Conservation (phyloP, 768 basidiomycete genomes). For the Phaeotremella fagi region DNA sequence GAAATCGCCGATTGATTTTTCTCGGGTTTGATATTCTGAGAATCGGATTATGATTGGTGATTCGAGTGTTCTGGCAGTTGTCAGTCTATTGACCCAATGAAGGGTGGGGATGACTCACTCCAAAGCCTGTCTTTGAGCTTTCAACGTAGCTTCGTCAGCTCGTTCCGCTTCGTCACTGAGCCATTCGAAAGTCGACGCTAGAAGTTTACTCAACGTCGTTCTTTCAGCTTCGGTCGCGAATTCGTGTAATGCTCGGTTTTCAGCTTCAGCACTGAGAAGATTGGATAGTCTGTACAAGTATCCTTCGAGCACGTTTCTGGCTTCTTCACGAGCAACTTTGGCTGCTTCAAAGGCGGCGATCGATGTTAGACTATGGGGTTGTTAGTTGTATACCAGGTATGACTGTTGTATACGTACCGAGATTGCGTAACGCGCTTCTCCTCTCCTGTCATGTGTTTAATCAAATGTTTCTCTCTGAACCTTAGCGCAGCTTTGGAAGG, state of each 20-base stretch:
- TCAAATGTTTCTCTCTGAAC: constrained; percentile 60
- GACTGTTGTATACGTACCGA: constrained; percentile 56
- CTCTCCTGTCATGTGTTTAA: constrained; percentile 69
- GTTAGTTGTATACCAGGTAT: neutral
- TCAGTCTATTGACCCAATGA: neutral
- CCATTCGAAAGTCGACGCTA: constrained; percentile 77
- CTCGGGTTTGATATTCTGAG: constrained; percentile 81
- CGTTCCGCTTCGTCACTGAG: constrained; percentile 74
- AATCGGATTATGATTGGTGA: constrained; percentile 78
- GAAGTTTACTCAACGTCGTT: constrained; percentile 58
- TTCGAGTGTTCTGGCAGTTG: constrained; percentile 62
- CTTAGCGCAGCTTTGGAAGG: constrained; percentile 60
- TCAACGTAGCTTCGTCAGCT: constrained; percentile 70
- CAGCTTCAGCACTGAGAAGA: constrained; percentile 62
- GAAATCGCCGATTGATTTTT: constrained; percentile 79
- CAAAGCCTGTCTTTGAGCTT: constrained; percentile 68
- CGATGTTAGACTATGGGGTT: constrained; percentile 61
- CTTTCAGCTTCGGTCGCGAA: constrained; percentile 74
- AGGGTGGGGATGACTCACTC: too few species aligned
- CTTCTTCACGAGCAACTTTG: constrained; percentile 77
- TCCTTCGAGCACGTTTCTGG: constrained; percentile 81
- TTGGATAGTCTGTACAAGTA: constrained; percentile 90
- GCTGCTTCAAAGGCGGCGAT: constrained; percentile 72
- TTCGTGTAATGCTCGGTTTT: constrained; percentile 73
- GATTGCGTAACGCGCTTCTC: constrained; percentile 64